A percentile compares a stretch with the other conserved stretches of the same genome.
phyloP scores from a whole-genome alignment of 371 early-diverging fungal genomes.

The Nosema muscidifuracis region DNA sequence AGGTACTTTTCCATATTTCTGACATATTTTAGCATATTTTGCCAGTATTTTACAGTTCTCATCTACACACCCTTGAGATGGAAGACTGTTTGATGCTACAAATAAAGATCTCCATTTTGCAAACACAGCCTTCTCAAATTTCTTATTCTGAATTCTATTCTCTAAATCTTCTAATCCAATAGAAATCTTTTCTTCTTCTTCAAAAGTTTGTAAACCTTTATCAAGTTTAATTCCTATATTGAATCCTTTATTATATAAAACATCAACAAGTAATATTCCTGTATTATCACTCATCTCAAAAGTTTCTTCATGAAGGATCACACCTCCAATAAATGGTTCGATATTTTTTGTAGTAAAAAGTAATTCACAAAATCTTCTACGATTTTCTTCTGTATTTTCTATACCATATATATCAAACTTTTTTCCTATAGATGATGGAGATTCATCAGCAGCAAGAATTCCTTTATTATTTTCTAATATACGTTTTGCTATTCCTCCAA shows the following conservation, averaged over 20 bases:
- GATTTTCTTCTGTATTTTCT: slow-evolving; percentile 67
- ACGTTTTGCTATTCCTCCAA: slow-evolving; percentile 61
- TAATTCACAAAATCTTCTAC: slow-evolving; percentile 67
- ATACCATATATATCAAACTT: slow-evolving; percentile 65
- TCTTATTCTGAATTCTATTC: slow-evolving; percentile 64
- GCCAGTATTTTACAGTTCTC: slow-evolving; percentile 68
- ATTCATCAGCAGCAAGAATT: slow-evolving; percentile 67
- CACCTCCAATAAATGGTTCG: slow-evolving; percentile 66
- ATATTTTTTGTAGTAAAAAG: slow-evolving; percentile 66
- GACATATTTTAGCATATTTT: slow-evolving; percentile 68
- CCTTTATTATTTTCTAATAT: slow-evolving; percentile 67
- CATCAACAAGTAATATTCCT: slow-evolving; percentile 64
- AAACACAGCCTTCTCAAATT: slow-evolving; percentile 65
- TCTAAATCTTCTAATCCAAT: slow-evolving; percentile 67
- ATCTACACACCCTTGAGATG: slow-evolving; percentile 64
- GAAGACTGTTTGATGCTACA: slow-evolving; percentile 63
- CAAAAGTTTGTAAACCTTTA: slow-evolving; percentile 64
- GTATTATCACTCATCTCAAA: slow-evolving; percentile 64
- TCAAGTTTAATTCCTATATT: slow-evolving; percentile 68
- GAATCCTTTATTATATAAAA: slow-evolving; percentile 64
- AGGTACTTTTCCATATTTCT: slow-evolving; percentile 66
- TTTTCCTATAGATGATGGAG: slow-evolving; percentile 66
- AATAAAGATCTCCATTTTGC: slow-evolving; percentile 69
- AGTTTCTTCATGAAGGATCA: slow-evolving; percentile 68
- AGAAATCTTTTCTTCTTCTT: slow-evolving; percentile 66